Conservation (phyloP, 305 asterid species). For the Fraxinus dipetala region DNA sequence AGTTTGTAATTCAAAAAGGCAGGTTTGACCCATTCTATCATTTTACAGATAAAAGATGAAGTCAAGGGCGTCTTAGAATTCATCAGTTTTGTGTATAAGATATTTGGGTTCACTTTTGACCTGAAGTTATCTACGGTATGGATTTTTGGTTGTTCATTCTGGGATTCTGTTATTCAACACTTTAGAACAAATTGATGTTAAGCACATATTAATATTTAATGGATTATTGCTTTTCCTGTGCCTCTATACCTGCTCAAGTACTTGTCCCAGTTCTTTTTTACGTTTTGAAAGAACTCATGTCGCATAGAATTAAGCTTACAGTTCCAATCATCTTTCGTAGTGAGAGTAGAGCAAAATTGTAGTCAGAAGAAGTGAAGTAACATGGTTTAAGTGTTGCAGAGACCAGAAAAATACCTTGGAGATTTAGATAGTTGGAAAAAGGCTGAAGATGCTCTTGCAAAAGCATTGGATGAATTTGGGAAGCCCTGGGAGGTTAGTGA, state of each 20-base stretch:
- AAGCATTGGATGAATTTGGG: constrained; percentile 85
- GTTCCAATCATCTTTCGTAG: background rate
- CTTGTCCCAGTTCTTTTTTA: background rate
- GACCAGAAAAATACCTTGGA: constrained; percentile 94
- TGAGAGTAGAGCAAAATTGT: background rate
- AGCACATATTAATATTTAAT: background rate
- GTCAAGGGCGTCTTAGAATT: constrained; percentile 85
- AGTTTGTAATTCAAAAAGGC: background rate
- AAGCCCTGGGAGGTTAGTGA: constrained; percentile 85
- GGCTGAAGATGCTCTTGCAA: constrained; percentile 87
- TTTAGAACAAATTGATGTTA: background rate
- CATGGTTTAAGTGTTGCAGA: constrained; percentile 50
- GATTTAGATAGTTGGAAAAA: constrained; percentile 75
- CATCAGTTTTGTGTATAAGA: constrained; percentile 59
- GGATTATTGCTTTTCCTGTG: background rate
- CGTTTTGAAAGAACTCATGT: background rate
- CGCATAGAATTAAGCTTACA: background rate
- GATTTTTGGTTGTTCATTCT: constrained; percentile 19
- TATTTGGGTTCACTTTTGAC: constrained; percentile 94
- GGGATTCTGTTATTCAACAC: background rate
- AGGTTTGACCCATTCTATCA: constrained; percentile 25
- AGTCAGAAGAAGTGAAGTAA: background rate
- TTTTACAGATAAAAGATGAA: constrained; percentile 82
- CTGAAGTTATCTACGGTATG: constrained; percentile 95
- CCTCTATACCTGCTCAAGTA: background rate